Evolutionary conservation across 2,329 filamentous ascomycete genomes (phyloP).

Genomic region (Nemania sp.): DNA sequence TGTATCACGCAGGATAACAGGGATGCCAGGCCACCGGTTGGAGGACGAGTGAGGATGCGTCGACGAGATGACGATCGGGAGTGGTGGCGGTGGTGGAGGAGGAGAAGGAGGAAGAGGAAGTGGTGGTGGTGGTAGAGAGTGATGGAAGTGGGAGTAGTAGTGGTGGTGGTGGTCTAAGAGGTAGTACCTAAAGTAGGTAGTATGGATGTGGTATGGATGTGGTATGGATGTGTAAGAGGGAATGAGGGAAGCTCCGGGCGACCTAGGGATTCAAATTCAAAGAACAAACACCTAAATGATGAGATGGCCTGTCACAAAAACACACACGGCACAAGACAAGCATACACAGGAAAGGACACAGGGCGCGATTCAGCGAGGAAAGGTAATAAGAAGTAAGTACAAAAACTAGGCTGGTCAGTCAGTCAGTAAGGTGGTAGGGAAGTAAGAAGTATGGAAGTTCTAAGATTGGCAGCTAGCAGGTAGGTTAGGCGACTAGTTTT

Average conservation of each 20-base stretch:
- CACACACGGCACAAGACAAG: background rate
- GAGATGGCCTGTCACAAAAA: background rate
- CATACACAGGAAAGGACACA: background rate
- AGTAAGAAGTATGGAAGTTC: no score
- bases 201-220: no score
- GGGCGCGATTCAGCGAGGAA: background rate
- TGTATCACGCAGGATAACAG: constrained; percentile 25
- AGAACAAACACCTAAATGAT: background rate
- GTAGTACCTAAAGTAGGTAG: no score
- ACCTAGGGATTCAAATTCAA: background rate
- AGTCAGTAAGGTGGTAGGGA: background rate
- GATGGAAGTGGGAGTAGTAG: no score
- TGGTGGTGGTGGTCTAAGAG: no score
- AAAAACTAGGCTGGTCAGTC: no score
- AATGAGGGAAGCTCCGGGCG: background rate
- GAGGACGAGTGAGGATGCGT: background rate
- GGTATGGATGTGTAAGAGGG: background rate
- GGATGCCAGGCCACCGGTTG: constrained; percentile 1
- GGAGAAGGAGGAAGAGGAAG: no score
- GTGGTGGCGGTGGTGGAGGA: background rate
- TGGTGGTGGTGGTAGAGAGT: no score
- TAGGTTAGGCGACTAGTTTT: background rate
- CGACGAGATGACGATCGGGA: background rate
- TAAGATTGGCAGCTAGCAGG: background rate
- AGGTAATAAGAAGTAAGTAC: no score